Percentiles rank a stretch among this genome's conserved stretches.
Conservation (phyloP, 2,329 filamentous ascomycete species). For the Aspergillus costaricaensis region DNA sequence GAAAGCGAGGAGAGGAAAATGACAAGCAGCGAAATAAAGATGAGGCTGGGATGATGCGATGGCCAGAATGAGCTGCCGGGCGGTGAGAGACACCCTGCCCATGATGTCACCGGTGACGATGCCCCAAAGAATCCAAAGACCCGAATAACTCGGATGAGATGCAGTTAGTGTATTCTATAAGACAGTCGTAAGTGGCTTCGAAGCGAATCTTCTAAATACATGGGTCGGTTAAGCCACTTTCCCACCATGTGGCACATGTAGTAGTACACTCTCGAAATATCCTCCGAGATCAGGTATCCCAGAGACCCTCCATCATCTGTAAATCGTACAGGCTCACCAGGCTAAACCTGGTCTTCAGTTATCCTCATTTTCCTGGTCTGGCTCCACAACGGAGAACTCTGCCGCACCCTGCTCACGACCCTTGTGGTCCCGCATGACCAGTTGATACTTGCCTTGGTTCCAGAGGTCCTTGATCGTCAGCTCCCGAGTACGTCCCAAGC, state of each 20-base stretch:
- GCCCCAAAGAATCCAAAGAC: not conserved
- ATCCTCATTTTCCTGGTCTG: constrained; percentile 34
- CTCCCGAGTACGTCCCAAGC: constrained; percentile 88
- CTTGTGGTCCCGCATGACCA: constrained; percentile 53
- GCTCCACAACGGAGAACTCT: constrained; percentile 49
- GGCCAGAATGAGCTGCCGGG: constrained; percentile 21
- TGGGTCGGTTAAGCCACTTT: not conserved
- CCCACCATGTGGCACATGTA: not conserved
- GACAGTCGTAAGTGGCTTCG: not conserved
- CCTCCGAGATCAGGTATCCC: not conserved
- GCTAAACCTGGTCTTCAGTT: constrained; percentile 20
- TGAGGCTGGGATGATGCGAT: constrained; percentile 12
- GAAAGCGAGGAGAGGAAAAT: not conserved
- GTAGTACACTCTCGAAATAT: not conserved
- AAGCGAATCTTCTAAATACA: not conserved
- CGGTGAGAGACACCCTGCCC: constrained; percentile 30
- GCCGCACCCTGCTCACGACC: constrained; percentile 51
- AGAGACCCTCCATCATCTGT: not conserved
- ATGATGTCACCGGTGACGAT: constrained; percentile 37
- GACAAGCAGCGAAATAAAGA: not conserved
- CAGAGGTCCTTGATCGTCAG: constrained; percentile 94
- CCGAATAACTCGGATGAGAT: too few species aligned
- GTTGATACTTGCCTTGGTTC: constrained; percentile 75
- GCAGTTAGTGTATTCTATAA: not conserved
- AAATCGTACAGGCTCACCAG: constrained; percentile 12